Conservation (phyloP, 2,329 filamentous ascomycete genomes). For the Aspergillus brunneoviolaceus region DNA sequence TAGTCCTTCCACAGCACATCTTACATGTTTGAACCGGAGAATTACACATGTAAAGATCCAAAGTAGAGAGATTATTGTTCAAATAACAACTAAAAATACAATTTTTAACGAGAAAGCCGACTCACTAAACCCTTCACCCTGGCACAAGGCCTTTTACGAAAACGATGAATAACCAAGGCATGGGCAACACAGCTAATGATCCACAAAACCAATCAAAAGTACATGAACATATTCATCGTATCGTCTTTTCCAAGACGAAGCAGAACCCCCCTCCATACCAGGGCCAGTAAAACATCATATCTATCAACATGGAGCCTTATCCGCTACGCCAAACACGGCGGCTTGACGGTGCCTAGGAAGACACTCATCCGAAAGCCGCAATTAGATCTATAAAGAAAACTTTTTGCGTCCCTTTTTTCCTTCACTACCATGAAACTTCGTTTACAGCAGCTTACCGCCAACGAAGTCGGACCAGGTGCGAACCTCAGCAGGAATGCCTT, state of each 20-base stretch:
- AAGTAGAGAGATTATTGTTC: not conserved
- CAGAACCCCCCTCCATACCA: conserved; percentile 14
- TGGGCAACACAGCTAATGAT: conserved; percentile 14
- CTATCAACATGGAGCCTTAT: conserved; percentile 33
- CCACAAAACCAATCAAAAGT: conserved; percentile 14
- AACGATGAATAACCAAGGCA: conserved; percentile 16
- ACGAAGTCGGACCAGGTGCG: conserved; percentile 95
- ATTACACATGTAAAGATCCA: too few species aligned
- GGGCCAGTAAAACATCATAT: conserved; percentile 27
- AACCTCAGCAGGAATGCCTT: conserved; percentile 89
- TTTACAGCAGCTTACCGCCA: conserved; percentile 60
- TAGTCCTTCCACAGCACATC: too few species aligned
- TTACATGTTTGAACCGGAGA: too few species aligned
- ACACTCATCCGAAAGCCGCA: conserved; percentile 16
- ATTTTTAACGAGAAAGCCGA: conserved; percentile 10
- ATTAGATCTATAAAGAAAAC: conserved; percentile 25
- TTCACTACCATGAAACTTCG: conserved; percentile 4
- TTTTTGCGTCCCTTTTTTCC: conserved; percentile 15
- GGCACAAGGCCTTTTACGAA: conserved; percentile 28
- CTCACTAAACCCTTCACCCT: conserved; percentile 31
- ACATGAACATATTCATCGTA: conserved; percentile 16
- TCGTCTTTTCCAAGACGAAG: conserved; percentile 12
- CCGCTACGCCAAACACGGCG: conserved; percentile 27
- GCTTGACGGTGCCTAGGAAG: conserved; percentile 19
- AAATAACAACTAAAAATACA: conserved; percentile 11